Percentiles rank a stretch among this genome's conserved stretches.
Conservation (phyloP, 148 eudicot genomes). For the Polygonum aviculare region DNA sequence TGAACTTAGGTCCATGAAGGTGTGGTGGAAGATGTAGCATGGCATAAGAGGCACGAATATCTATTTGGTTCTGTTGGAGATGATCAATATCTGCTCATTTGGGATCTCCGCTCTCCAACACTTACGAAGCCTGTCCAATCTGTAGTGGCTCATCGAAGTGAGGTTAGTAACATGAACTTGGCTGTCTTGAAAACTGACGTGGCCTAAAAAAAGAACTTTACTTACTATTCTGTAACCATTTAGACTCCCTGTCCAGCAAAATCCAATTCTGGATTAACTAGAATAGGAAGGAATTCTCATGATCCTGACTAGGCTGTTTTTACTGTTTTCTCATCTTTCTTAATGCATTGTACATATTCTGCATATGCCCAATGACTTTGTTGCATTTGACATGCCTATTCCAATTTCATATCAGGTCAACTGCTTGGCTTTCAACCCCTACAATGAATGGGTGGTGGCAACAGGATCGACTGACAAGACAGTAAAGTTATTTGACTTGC, state of each 20-base stretch:
- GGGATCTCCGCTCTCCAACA: slow-evolving; percentile 76
- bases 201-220: neutral
- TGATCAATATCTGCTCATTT: slow-evolving; percentile 60
- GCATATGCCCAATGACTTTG: neutral
- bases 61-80: slow-evolving; percentile 83
- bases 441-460: slow-evolving; percentile 72
- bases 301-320: neutral
- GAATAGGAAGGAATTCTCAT: neutral
- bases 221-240: neutral
- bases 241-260: neutral
- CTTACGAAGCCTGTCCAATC: slow-evolving; percentile 74
- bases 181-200: neutral
- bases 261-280: neutral
- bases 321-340: neutral
- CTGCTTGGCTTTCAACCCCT: slow-evolving; percentile 78
- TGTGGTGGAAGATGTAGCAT: slow-evolving; percentile 85
- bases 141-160: slow-evolving; percentile 90
- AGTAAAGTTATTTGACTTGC: slow-evolving; percentile 53
- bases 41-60: slow-evolving; percentile 85
- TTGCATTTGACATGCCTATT: neutral
- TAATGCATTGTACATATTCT: neutral
- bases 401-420: slow-evolving; percentile 39
- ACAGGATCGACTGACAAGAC: slow-evolving; percentile 75
- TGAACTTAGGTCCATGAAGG: slow-evolving; percentile 67
- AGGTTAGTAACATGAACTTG: slow-evolving; percentile 29